Evolutionary conservation across 176 grass and related monocot species (phyloP).

Genomic region (Oryza officinalis): DNA sequence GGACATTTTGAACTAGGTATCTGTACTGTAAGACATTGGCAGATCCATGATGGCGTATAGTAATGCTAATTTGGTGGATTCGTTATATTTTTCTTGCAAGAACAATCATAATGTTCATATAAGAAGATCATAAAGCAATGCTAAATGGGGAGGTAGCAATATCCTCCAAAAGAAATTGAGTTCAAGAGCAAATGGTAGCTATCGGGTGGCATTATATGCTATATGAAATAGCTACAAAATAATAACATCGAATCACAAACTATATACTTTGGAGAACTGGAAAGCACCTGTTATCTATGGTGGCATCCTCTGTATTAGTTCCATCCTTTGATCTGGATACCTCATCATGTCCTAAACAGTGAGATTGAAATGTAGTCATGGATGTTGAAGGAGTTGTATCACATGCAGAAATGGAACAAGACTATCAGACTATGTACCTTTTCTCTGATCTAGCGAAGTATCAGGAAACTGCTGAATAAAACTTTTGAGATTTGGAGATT

Average conservation of each 20-base stretch:
- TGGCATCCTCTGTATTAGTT: conserved; percentile 41
- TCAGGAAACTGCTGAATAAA: conserved; percentile 62
- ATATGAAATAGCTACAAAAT: not conserved
- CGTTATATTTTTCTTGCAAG: not conserved
- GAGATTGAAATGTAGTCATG: conserved; percentile 1
- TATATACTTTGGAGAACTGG: not conserved
- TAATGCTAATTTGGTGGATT: not conserved
- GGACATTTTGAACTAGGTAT: not conserved
- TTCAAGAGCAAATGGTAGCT: not conserved
- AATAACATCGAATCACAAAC: conserved; percentile 2
- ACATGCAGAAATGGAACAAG: not conserved
- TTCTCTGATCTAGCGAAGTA: conserved; percentile 35
- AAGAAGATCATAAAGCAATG: not conserved
- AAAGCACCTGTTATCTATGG: conserved; percentile 49
- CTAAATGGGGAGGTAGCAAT: not conserved
- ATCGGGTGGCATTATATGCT: not conserved
- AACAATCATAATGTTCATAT: not conserved
- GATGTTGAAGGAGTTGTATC: not conserved
- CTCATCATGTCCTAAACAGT: conserved; percentile 31
- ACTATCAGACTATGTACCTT: conserved; percentile 22
- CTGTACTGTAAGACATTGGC: not conserved
- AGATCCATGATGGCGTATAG: not conserved
- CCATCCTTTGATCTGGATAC: conserved; percentile 9
- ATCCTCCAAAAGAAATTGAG: too few species aligned
- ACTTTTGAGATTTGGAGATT: conserved; percentile 66